A percentile compares a stretch with the other conserved stretches of the same genome.
These are phyloP conservation scores for Mayamaea pseudoterrestris DNA, from an alignment of 108 stramenopile genomes.

Conservation along the genomic window DNA sequence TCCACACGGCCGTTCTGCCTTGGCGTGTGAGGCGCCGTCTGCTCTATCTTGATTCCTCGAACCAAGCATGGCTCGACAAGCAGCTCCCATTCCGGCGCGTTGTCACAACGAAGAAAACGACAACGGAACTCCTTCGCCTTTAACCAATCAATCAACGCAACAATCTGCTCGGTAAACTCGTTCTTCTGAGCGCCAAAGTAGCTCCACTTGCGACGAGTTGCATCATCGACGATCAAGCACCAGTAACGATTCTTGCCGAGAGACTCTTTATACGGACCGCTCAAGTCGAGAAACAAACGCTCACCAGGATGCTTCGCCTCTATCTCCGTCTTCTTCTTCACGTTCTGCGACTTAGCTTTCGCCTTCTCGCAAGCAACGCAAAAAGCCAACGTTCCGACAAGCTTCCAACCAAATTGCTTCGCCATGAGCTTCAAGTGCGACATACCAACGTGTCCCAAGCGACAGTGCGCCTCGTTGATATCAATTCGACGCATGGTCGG, in stretches of 20 bases:
- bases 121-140: background rate
- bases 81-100: background rate
- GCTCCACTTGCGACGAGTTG: background rate
- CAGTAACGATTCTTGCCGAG: background rate
- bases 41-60: slow-evolving; percentile 2
- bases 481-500: too few species aligned
- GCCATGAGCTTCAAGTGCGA: background rate
- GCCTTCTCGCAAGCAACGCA: slow-evolving; percentile 4
- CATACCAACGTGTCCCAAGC: background rate
- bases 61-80: background rate
- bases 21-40: background rate
- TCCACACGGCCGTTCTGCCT: background rate
- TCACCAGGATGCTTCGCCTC: slow-evolving; percentile 2
- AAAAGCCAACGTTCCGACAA: background rate
- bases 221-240: slow-evolving; percentile 5
- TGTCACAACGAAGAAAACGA: slow-evolving; percentile 1
- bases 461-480: background rate
- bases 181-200: background rate
- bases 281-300: slow-evolving; percentile 3
- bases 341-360: slow-evolving; percentile 1
- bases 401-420: background rate
- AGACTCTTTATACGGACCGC: background rate
- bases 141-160: background rate
- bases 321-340: slow-evolving; percentile 1
- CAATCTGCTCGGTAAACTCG: background rate